A percentile compares a stretch with the other conserved stretches of the same genome.
phyloP scores from a whole-genome alignment of 768 basidiomycete species.

The Tephrocybe sp. region DNA sequence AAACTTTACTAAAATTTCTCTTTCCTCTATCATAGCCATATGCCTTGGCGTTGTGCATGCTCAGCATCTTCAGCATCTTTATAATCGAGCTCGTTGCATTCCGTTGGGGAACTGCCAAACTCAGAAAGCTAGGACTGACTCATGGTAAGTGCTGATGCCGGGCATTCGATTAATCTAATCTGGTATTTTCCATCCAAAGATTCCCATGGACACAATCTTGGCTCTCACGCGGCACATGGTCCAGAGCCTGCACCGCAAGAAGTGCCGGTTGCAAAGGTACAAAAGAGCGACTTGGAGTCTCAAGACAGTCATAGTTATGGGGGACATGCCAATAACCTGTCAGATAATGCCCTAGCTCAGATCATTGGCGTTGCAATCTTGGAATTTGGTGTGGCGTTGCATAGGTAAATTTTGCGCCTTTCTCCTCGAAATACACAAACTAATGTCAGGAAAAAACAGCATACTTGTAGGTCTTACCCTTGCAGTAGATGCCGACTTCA shows the following conservation, averaged over 20 bases:
- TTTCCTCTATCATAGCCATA: slow-evolving; percentile 58
- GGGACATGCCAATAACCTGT: slow-evolving; percentile 13
- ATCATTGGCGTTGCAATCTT: slow-evolving; percentile 86
- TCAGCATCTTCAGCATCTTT: slow-evolving; percentile 83
- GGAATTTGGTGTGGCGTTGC: slow-evolving; percentile 90
- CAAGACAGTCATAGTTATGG: slow-evolving; percentile 2
- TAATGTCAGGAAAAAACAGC: slow-evolving; percentile 33
- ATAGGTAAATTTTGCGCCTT: slow-evolving; percentile 45
- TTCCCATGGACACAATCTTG: slow-evolving; percentile 61
- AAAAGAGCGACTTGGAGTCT: slow-evolving; percentile 26
- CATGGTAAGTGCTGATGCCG: slow-evolving; percentile 44
- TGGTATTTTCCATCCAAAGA: slow-evolving; percentile 36
- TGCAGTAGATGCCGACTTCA: slow-evolving; percentile 83
- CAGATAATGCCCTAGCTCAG: slow-evolving; percentile 58
- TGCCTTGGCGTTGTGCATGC: slow-evolving; percentile 74
- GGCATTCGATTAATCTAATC: background rate
- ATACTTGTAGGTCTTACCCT: slow-evolving; percentile 87
- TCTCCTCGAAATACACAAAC: background rate
- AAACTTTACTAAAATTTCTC: background rate
- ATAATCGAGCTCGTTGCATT: slow-evolving; percentile 83
- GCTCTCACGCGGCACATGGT: slow-evolving; percentile 66
- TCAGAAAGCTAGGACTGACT: slow-evolving; percentile 59
- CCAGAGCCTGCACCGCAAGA: slow-evolving; percentile 42
- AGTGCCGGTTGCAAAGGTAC: slow-evolving; percentile 18
- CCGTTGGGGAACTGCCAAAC: slow-evolving; percentile 76